Evolutionary conservation across 306 rosid species (phyloP), one percentile per base, ranked within the genome.

Genomic region (Parietaria judaica): DNA sequence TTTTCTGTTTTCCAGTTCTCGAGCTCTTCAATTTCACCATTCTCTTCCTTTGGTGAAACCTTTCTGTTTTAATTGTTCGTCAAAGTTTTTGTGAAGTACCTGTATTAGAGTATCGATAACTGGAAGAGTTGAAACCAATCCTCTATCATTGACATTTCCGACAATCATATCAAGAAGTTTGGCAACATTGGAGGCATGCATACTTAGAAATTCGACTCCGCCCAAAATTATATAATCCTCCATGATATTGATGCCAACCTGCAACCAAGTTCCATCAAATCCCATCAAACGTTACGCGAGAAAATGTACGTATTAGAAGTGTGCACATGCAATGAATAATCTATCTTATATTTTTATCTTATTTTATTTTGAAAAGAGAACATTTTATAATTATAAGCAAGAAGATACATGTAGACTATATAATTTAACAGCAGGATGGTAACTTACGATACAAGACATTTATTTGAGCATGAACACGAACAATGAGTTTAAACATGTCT

Each of bases 181-280:
- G 78, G 96, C 89, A 66, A 87, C 76, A 74, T 69, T 80, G 48
- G 96, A 66, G 61, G 86, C 92, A 81, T 88, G 96, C 81, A 85
- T 74, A 39, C 83, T 77, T 66, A 85, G 75, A 87, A 91, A 91
- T 67, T 87, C 92, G 51, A 68, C 73, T 77, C 96, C 95, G 43
- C 97, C 95, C 83, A 91, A 71, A 76, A 88, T 74, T 62, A 88
- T 80, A 80, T 91, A 91, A 66, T 84, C 91, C 76, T 91, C 98
- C 70, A 84, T 80, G 72, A 91, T 85, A 68, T 71, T 79, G 68
- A 91, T 81, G 41, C 86, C 78, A 78, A 91, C 88, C 98, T 91
- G 86, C 64, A 76, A 70, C 49, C 56, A 66, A 69, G 63, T 71
- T 66, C 57, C 51, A 66, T 66, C 48, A 47, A 59, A 76, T 46